Evolutionary conservation across 1,139 yeast species (phyloP), one percentile per base, ranked within the genome.

Genomic region (Taphrina populina): DNA sequence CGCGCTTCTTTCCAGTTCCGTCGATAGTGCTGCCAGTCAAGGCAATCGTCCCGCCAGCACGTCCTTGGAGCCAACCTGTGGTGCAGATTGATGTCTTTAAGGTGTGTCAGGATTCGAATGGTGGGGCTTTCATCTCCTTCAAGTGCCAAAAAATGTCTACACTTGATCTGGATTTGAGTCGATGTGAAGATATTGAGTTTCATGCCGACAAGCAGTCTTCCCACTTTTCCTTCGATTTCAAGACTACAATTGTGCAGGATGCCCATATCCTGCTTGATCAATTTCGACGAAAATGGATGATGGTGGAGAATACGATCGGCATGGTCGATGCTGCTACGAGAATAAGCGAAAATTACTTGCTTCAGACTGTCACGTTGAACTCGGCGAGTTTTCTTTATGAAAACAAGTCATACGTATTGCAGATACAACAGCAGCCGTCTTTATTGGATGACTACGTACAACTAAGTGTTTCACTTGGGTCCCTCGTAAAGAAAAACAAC

Each of bases 21-120:
- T 17, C 30, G 8, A 30, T 49, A 8, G 30, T 20, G 20, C 23
- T 49, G 20, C 46, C 54, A n/a, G 45, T 46, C n/a, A 36, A 49
- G 33, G 54, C 37, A 27, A 24, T 49, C 34, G 15, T 46, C 4
- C 19, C 30, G 6, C n/a, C 46, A 4, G 20, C n/a, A 19, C 15
- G 26, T 15, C 36, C 44, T n/a, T 49, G 54, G 54, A 33, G 40
- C 6, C 39, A 30, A 19, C 43, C 34, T 15, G 46, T 49, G 11
- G 37, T 32, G 6, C 32, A 19, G 15, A 39, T 40, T n/a, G 39
- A 29, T 21, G 13, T 49, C 24, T 23, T 33, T 7, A 30, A 23
- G 10, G 23, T 45, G 19, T 40, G 44, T 23, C 11, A 26, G 21
- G 54, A 33, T 3, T 29, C 33, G 23, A 21, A 15, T 13, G 36